Percentiles rank a stretch among this genome's conserved stretches.
phyloP scores from a whole-genome alignment of 208 protist genomes.

The Trypanosoma platydactyli region DNA sequence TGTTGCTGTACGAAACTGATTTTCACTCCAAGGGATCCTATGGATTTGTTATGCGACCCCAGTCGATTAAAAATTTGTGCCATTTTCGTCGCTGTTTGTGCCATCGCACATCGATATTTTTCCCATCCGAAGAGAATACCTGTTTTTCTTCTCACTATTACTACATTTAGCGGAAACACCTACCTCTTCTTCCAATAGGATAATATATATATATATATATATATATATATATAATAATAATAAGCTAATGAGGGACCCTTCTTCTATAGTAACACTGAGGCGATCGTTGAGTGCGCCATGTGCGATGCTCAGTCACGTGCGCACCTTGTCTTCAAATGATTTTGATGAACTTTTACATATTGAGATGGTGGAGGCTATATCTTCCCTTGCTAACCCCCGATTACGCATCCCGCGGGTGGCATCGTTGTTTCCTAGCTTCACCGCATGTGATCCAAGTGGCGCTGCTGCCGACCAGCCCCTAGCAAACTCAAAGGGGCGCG shows the following conservation, averaged over 20 bases:
- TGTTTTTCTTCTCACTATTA: not conserved
- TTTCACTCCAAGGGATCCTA: too few species aligned
- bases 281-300: slow-evolving; percentile 36
- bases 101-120: not conserved
- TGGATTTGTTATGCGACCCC: too few species aligned
- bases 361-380: slow-evolving; percentile 6
- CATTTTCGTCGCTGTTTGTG: not conserved
- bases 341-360: not conserved
- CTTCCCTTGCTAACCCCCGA: slow-evolving; percentile 15
- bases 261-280: not conserved
- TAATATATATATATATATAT: too few species aligned
- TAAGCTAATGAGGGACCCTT: slow-evolving; percentile 8
- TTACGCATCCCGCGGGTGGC: not conserved
- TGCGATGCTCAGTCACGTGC: slow-evolving; percentile 28
- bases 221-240: slow-evolving; percentile 7
- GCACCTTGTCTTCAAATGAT: not conserved
- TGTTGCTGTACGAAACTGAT: not conserved
- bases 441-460: not conserved
- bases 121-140: not conserved
- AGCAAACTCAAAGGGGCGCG: slow-evolving; percentile 4
- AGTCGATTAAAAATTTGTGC: too few species aligned
- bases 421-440: slow-evolving; percentile 26
- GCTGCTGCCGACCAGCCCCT: not conserved
- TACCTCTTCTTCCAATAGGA: not conserved
- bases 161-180: not conserved